A percentile compares a stretch with the other conserved stretches of the same genome.
Evolutionary conservation across 2,329 filamentous ascomycete genomes (phyloP).

Genomic region (Diplodia mutila): DNA sequence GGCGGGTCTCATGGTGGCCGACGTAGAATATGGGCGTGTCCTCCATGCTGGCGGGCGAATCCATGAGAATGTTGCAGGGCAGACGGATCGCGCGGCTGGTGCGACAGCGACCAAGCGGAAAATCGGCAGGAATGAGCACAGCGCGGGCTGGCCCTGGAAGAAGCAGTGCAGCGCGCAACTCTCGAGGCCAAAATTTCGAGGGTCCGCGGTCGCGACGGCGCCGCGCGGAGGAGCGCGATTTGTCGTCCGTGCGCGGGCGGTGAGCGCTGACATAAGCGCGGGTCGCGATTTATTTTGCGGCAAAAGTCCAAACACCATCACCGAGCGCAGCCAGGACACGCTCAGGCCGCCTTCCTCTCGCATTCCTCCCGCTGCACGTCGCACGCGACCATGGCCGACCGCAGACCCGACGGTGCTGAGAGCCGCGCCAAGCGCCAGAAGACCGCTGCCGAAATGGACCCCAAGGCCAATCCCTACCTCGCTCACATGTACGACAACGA

Average conservation of each 20-base stretch:
- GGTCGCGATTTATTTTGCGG: constrained; percentile 22
- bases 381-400: constrained; percentile 57
- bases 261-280: constrained; percentile 16
- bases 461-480: constrained; percentile 80
- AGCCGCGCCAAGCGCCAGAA: constrained; percentile 61
- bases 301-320: background rate
- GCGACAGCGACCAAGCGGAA: background rate
- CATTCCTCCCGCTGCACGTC: background rate
- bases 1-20: constrained; percentile 72
- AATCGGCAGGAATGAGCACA: background rate
- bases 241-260: background rate
- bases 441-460: constrained; percentile 54
- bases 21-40: constrained; percentile 65
- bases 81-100: background rate
- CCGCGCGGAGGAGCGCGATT: background rate
- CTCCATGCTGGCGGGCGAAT: constrained; percentile 28
- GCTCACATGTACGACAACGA: constrained; percentile 76
- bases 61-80: background rate
- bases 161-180: background rate
- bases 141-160: background rate
- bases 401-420: constrained; percentile 57
- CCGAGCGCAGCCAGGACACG: background rate
- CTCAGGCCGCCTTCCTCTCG: background rate
- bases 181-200: constrained; percentile 16
- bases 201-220: background rate